phyloP scores from a whole-genome alignment of 2,329 filamentous ascomycete genomes.

The Pezicula radicicola region DNA sequence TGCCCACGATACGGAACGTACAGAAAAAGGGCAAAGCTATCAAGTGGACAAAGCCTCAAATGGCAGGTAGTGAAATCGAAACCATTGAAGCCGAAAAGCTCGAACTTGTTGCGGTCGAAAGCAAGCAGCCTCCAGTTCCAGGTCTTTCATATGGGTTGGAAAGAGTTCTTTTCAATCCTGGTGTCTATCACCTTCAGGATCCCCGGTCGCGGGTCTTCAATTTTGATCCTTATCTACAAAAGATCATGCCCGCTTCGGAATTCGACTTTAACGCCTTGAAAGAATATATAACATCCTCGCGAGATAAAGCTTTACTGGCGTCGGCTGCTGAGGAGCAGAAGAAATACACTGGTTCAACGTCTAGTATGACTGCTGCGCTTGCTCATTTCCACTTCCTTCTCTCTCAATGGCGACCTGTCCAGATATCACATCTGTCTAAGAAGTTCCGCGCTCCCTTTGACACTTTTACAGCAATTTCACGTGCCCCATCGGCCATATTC shows the following conservation, averaged over 20 bases:
- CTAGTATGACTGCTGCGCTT: conserved; percentile 87
- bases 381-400: conserved; percentile 92
- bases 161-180: conserved; percentile 85
- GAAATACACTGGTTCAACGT: conserved; percentile 92
- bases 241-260: conserved; percentile 88
- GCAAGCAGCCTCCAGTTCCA: conserved; percentile 25
- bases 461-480: conserved; percentile 69
- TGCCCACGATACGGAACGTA: neutral
- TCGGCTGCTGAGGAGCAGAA: conserved; percentile 65
- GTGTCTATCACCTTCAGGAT: conserved; percentile 90
- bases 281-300: conserved; percentile 87
- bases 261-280: conserved; percentile 89
- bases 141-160: conserved; percentile 29
- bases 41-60: conserved; percentile 1
- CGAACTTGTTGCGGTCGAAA: conserved; percentile 22
- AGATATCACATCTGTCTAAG: conserved; percentile 63
- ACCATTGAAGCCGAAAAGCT: conserved; percentile 22
- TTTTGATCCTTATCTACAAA: conserved; percentile 90
- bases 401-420: conserved; percentile 76
- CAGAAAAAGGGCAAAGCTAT: neutral
- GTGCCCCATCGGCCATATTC: conserved; percentile 76
- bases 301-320: conserved; percentile 68
- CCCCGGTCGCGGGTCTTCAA: conserved; percentile 86
- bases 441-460: conserved; percentile 58
- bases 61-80: conserved; percentile 18